These are phyloP conservation scores for Suhomyces wounanorum DNA, from an alignment of 1,139 yeast species.

Conservation along the genomic window DNA sequence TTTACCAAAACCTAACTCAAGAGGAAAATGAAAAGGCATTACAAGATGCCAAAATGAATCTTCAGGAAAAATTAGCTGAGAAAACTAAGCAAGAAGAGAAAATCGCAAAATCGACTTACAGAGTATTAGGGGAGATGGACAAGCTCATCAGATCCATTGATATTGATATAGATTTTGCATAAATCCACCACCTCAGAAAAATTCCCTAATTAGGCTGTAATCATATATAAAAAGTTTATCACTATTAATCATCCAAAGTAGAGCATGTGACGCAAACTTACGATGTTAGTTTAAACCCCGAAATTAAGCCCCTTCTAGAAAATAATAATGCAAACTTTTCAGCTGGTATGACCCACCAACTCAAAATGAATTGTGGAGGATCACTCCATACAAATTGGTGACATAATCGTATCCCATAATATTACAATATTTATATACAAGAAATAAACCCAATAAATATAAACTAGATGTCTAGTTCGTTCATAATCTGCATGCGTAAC, in stretches of 20 bases:
- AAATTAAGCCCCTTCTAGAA: not conserved
- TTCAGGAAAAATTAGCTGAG: constrained; percentile 37
- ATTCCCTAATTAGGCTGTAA: not conserved
- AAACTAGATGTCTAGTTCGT: constrained; percentile 26
- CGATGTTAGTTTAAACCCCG: no score
- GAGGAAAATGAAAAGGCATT: constrained; percentile 49
- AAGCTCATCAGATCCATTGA: constrained; percentile 39
- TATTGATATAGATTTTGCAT: constrained; percentile 30
- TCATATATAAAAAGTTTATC: constrained; percentile 7
- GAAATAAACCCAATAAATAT: constrained; percentile 5
- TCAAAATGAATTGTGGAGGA: not conserved
- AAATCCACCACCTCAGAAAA: not conserved
- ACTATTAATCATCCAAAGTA: not conserved
- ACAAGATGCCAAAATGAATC: constrained; percentile 40
- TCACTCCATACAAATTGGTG: not conserved
- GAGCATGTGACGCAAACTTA: not conserved
- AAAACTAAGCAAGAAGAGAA: constrained; percentile 41
- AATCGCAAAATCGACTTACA: constrained; percentile 45
- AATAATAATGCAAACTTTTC: not conserved
- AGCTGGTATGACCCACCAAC: not conserved
- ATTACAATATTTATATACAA: constrained; percentile 7
- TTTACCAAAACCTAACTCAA: constrained; percentile 57
- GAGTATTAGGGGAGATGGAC: constrained; percentile 49
- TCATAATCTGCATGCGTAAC: constrained; percentile 42
- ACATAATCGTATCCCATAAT: not conserved